Evolutionary conservation across 2,329 filamentous ascomycete species (phyloP).

Genomic region (Pseudogymnoascus sp.): DNA sequence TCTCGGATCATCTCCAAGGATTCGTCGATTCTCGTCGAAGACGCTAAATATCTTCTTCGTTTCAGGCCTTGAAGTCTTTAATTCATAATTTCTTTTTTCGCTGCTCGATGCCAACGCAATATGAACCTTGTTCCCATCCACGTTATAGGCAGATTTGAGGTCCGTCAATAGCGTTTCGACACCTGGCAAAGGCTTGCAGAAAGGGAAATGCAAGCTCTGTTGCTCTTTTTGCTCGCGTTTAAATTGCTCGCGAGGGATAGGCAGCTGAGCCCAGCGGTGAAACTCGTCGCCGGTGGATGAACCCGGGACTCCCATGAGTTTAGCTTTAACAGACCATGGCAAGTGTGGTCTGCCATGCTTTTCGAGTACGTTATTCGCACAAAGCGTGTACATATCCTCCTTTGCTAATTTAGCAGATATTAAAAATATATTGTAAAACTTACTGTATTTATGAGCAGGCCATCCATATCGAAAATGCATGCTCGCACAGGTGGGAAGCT

Average conservation of each 20-base stretch:
- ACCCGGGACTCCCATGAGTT: conserved; percentile 43
- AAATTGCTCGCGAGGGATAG: conserved; percentile 66
- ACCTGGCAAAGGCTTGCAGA: conserved; percentile 68
- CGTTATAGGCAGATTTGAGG: conserved; percentile 32
- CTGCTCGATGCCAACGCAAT: conserved; percentile 73
- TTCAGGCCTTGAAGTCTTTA: background rate
- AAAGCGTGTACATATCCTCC: conserved; percentile 74
- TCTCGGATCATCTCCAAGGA: conserved; percentile 78
- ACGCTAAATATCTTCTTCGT: conserved; percentile 46
- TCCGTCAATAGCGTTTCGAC: conserved; percentile 60
- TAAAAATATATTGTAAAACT: background rate
- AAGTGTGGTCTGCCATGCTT: conserved; percentile 66
- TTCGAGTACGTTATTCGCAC: conserved; percentile 73
- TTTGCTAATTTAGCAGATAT: conserved; percentile 31
- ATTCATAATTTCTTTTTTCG: conserved; percentile 30
- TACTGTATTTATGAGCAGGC: conserved; percentile 80
- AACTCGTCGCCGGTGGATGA: conserved; percentile 50
- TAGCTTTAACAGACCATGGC: conserved; percentile 93
- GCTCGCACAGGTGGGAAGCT: conserved; percentile 77
- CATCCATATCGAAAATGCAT: conserved; percentile 98
- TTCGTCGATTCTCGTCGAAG: conserved; percentile 63
- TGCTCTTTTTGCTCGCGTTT: conserved; percentile 49
- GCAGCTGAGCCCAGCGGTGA: conserved; percentile 77
- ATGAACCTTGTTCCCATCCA: conserved; percentile 33
- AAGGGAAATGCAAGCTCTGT: conserved; percentile 66